Percentiles rank a stretch among this genome's conserved stretches.
Evolutionary conservation across 176 grass and related monocot species (phyloP).

Genomic region (Avena insularis): DNA sequence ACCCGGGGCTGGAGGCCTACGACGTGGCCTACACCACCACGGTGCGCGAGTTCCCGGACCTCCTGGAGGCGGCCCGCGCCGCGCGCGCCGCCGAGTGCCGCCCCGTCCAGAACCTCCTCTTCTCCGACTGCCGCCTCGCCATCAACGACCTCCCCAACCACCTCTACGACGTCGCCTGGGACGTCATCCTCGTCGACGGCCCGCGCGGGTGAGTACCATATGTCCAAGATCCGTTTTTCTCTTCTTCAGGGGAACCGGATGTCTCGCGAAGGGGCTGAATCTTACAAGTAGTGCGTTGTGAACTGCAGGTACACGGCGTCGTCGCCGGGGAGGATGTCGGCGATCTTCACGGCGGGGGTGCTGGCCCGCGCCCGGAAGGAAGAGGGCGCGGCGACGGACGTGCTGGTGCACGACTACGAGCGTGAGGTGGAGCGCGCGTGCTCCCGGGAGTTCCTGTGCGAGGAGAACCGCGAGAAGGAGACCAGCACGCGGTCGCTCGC

Average conservation of each 20-base stretch:
- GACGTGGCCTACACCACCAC: constrained; percentile 90
- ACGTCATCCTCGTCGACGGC: constrained; percentile 94
- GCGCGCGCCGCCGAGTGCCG: constrained; percentile 67
- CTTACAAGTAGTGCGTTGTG: neutral
- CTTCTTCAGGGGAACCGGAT: neutral
- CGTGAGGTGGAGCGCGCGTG: constrained; percentile 77
- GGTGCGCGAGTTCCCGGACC: constrained; percentile 75
- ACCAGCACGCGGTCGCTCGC: constrained; percentile 61
- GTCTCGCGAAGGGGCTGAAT: neutral
- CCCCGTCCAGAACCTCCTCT: constrained; percentile 92
- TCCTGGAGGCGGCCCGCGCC: constrained; percentile 61
- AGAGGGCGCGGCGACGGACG: constrained; percentile 53
- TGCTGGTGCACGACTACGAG: constrained; percentile 94
- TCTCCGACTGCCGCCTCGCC: constrained; percentile 93
- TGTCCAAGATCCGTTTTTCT: constrained; percentile 15
- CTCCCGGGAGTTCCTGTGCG: constrained; percentile 88
- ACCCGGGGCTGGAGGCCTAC: constrained; percentile 88
- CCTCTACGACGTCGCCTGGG: constrained; percentile 89
- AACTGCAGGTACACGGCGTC: constrained; percentile 55
- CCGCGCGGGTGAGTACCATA: constrained; percentile 51
- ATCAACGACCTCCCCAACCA: constrained; percentile 95
- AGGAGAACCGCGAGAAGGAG: constrained; percentile 58
- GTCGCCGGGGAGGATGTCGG: constrained; percentile 85
- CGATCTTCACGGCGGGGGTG: constrained; percentile 87
- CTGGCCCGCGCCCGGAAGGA: constrained; percentile 64